Evolutionary conservation across 441 rosid genomes (phyloP).

Genomic region (Erodium texanum): DNA sequence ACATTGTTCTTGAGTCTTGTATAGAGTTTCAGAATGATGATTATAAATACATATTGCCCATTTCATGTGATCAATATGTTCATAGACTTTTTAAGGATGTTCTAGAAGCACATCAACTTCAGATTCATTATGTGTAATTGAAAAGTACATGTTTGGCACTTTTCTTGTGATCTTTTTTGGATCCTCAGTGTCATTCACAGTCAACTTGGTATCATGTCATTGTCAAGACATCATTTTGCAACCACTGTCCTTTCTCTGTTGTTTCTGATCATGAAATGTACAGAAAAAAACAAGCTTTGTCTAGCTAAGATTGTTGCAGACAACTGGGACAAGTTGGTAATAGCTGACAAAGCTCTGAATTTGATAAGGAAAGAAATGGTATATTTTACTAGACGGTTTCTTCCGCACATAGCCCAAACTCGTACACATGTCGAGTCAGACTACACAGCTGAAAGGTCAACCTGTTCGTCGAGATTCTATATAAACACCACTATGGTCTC

Average conservation of each 20-base stretch:
- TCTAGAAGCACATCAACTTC: not conserved
- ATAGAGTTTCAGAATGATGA: not conserved
- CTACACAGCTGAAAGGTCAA: too few species aligned
- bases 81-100: not conserved
- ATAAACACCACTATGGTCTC: not conserved
- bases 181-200: not conserved
- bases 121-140: not conserved
- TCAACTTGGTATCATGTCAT: not conserved
- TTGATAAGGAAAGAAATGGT: not conserved
- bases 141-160: not conserved
- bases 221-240: not conserved
- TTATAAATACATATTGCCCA: not conserved
- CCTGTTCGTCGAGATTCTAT: not conserved
- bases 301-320: not conserved
- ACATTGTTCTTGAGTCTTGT: not conserved
- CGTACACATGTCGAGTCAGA: too few species aligned
- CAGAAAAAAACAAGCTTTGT: not conserved
- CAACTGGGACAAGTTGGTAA: not conserved
- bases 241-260: too few species aligned
- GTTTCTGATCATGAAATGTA: not conserved
- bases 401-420: too few species aligned
- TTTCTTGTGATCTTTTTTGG: not conserved
- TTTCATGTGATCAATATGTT: not conserved
- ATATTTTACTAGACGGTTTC: not conserved
- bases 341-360: not conserved